A percentile compares a stretch with the other conserved stretches of the same genome.
These are phyloP conservation scores for Davidsoniella australis DNA, from an alignment of 2,329 filamentous ascomycete genomes.

Conservation along the genomic window DNA sequence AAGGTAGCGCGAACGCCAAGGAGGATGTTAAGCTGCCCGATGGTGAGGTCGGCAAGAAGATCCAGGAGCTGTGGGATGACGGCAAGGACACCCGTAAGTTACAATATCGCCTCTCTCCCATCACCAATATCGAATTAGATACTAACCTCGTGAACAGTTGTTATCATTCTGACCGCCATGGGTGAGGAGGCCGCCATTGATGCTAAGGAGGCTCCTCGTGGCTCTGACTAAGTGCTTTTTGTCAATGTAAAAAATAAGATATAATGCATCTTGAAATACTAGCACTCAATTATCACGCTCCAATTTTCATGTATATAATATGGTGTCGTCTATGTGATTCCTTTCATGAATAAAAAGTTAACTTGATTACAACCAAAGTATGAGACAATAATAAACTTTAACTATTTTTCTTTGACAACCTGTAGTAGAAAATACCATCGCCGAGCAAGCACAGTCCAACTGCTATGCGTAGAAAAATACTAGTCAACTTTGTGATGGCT, in stretches of 20 bases:
- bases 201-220: constrained; percentile 70
- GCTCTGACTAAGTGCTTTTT: constrained; percentile 10
- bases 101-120: background rate
- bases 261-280: constrained; percentile 13
- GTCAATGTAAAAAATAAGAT: constrained; percentile 13
- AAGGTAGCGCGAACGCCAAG: constrained; percentile 70
- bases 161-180: constrained; percentile 78
- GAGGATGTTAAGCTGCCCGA: constrained; percentile 91
- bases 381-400: too few relatives aligned
- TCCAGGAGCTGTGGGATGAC: constrained; percentile 67
- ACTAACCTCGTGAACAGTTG: constrained; percentile 45
- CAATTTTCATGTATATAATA: background rate
- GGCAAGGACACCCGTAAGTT: constrained; percentile 85
- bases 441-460: too few relatives aligned
- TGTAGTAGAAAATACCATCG: too few relatives aligned
- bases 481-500: too few relatives aligned
- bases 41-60: constrained; percentile 74
- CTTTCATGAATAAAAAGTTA: background rate
- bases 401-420: too few relatives aligned
- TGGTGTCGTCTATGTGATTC: background rate
- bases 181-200: constrained; percentile 85
- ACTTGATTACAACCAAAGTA: too few relatives aligned
- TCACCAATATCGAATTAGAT: background rate
- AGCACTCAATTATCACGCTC: background rate
- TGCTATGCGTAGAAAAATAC: too few relatives aligned